Conservation (phyloP, 2,329 filamentous ascomycete species). For the Epichloe baconii region DNA sequence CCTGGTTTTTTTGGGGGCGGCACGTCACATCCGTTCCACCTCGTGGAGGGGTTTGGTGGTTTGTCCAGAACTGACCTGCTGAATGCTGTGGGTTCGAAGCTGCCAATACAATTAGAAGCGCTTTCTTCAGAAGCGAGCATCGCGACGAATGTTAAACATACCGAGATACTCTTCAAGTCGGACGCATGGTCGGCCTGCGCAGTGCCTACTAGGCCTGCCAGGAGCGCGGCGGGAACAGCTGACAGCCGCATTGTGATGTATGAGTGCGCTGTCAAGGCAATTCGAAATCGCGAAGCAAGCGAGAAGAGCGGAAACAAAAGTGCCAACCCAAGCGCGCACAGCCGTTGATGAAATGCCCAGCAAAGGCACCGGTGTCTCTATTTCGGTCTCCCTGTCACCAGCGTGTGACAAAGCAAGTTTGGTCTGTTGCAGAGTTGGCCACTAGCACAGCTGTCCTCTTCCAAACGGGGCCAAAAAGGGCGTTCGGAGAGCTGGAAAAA, state of each 20-base stretch:
- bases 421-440: not conserved
- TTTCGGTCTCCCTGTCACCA: slow-evolving; percentile 1
- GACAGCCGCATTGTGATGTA: slow-evolving; percentile 32
- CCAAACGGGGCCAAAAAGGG: slow-evolving; percentile 7
- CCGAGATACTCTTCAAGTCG: slow-evolving; percentile 40
- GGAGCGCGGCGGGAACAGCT: slow-evolving; percentile 32
- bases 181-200: slow-evolving; percentile 33
- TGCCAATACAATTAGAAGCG: slow-evolving; percentile 21
- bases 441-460: slow-evolving; percentile 14
- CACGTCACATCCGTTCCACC: not conserved
- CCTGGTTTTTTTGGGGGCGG: not conserved
- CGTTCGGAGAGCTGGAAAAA: not conserved
- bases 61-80: slow-evolving; percentile 46
- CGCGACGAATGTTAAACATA: slow-evolving; percentile 15
- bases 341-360: slow-evolving; percentile 4
- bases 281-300: not conserved
- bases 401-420: not conserved
- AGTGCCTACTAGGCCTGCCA: slow-evolving; percentile 37
- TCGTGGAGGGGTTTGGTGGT: not conserved
- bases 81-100: slow-evolving; percentile 78
- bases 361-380: slow-evolving; percentile 6
- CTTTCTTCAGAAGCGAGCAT: not conserved
- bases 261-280: not conserved
- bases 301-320: not conserved
- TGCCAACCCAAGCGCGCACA: not conserved